Evolutionary conservation across 495 filamentous ascomycete species (phyloP).

Genomic region (Penicillium canariense): DNA sequence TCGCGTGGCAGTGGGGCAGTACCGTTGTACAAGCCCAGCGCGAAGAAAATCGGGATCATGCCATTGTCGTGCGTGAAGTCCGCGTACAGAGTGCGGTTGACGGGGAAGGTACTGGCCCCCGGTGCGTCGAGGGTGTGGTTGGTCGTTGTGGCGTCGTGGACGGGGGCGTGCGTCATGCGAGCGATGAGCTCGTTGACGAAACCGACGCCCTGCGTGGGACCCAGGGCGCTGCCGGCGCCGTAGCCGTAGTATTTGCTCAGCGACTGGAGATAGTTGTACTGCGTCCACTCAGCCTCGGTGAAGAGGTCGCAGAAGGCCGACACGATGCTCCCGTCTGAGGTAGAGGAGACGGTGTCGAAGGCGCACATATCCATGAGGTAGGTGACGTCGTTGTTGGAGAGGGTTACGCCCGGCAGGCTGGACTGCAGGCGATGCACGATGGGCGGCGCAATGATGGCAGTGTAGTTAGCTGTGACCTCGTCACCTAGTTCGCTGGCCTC

Average conservation of each 20-base stretch:
- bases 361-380: conserved; percentile 83
- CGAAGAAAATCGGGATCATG: conserved; percentile 68
- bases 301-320: conserved; percentile 75
- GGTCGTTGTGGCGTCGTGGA: conserved; percentile 66
- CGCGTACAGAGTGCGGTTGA: conserved; percentile 64
- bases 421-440: conserved; percentile 62
- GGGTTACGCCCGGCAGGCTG: conserved; percentile 57
- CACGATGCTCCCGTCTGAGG: conserved; percentile 28
- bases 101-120: conserved; percentile 61
- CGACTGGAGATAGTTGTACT: conserved; percentile 74
- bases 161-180: conserved; percentile 63
- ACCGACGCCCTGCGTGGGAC: conserved; percentile 77
- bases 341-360: conserved; percentile 67
- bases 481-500: conserved; percentile 45
- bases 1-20: conserved; percentile 50
- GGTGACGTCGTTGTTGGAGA: conserved; percentile 58
- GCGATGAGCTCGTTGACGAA: conserved; percentile 83
- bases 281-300: conserved; percentile 61
- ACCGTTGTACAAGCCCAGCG: conserved; percentile 69
- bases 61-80: conserved; percentile 91
- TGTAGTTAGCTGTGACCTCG: conserved; percentile 52
- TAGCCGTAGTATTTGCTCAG: conserved; percentile 80
- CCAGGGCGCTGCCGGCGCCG: conserved; percentile 70
- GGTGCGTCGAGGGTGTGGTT: conserved; percentile 68
- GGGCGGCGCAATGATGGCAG: conserved; percentile 53